These are phyloP conservation scores for Russula brevipes DNA, from an alignment of 768 basidiomycete species.

Conservation along the genomic window DNA sequence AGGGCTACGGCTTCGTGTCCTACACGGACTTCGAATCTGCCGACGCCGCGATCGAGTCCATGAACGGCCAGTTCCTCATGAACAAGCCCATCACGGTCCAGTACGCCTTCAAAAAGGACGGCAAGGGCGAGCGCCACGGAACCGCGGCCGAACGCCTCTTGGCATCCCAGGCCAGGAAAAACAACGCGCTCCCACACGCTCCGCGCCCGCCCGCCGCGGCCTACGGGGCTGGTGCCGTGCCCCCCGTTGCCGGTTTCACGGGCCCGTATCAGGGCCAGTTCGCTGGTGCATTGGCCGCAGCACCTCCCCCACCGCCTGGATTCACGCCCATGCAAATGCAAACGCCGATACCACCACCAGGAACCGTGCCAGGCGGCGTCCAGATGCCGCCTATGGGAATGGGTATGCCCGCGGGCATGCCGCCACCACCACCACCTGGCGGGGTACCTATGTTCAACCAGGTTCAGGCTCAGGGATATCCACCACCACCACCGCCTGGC, in stretches of 20 bases:
- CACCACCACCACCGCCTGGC: slow-evolving; percentile 63
- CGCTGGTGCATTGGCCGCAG: slow-evolving; percentile 70
- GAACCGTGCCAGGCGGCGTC: slow-evolving; percentile 42
- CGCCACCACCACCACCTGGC: slow-evolving; percentile 27
- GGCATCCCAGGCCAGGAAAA: slow-evolving; percentile 92
- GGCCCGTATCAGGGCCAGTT: slow-evolving; percentile 90
- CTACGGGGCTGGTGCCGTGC: slow-evolving; percentile 59
- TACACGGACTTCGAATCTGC: slow-evolving; percentile 98
- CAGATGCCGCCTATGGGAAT: slow-evolving; percentile 29
- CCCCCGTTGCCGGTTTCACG: slow-evolving; percentile 64
- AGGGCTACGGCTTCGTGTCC: slow-evolving; percentile 96
- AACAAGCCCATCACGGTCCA: slow-evolving; percentile 97
- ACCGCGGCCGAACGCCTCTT: slow-evolving; percentile 95
- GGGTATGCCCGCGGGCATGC: slow-evolving; percentile 11
- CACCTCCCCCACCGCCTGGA: slow-evolving; percentile 72
- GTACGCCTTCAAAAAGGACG: slow-evolving; percentile 99
- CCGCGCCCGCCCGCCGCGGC: slow-evolving; percentile 72
- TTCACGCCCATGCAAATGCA: slow-evolving; percentile 59
- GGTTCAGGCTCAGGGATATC: slow-evolving; percentile 41
- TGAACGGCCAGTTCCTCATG: slow-evolving; percentile 97
- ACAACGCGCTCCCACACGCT: slow-evolving; percentile 80
- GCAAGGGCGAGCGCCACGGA: slow-evolving; percentile 96
- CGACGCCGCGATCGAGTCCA: slow-evolving; percentile 92
- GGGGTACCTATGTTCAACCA: slow-evolving; percentile 45
- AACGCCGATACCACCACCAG: background rate